Evolutionary conservation across 192 early-diverging fungal genomes (phyloP).

Genomic region (Phycomyces nitens): DNA sequence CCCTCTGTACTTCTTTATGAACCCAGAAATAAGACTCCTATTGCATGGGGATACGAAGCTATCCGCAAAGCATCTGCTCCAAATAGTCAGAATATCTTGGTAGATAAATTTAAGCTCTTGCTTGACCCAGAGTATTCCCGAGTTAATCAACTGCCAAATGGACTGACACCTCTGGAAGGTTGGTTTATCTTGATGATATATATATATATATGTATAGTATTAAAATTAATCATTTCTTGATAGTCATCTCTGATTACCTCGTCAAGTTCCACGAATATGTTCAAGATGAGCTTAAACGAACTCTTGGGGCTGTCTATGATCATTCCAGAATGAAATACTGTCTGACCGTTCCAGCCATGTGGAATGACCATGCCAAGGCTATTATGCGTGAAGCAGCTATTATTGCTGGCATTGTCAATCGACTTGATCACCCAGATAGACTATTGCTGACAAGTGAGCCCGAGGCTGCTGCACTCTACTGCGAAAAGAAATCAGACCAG

Average conservation of each 20-base stretch:
- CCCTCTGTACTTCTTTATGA: constrained; percentile 39
- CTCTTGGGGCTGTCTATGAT: background rate
- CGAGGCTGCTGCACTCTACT: constrained; percentile 46
- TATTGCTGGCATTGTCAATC: constrained; percentile 35
- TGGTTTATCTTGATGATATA: too few species aligned
- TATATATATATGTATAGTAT: too few species aligned
- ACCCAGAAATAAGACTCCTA: constrained; percentile 30
- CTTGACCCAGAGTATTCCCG: constrained; percentile 40
- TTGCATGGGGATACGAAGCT: constrained; percentile 47
- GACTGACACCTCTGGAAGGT: constrained; percentile 38
- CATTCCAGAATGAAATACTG: constrained; percentile 6
- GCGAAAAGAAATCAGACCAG: constrained; percentile 42
- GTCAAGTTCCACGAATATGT: constrained; percentile 41
- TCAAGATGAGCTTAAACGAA: constrained; percentile 39
- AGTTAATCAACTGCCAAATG: constrained; percentile 37
- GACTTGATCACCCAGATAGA: constrained; percentile 33
- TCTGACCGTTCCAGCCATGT: constrained; percentile 54
- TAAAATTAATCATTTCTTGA: too few species aligned
- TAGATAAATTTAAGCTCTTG: constrained; percentile 48
- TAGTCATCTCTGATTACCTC: constrained; percentile 46
- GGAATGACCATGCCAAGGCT: constrained; percentile 43
- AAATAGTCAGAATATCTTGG: constrained; percentile 36
- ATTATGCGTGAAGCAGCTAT: constrained; percentile 44
- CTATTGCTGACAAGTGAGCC: constrained; percentile 45
- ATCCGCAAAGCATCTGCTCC: constrained; percentile 35